Evolutionary conservation across 768 basidiomycete genomes (phyloP), one percentile per base, ranked within the genome.

Genomic region (Suillus subluteus): DNA sequence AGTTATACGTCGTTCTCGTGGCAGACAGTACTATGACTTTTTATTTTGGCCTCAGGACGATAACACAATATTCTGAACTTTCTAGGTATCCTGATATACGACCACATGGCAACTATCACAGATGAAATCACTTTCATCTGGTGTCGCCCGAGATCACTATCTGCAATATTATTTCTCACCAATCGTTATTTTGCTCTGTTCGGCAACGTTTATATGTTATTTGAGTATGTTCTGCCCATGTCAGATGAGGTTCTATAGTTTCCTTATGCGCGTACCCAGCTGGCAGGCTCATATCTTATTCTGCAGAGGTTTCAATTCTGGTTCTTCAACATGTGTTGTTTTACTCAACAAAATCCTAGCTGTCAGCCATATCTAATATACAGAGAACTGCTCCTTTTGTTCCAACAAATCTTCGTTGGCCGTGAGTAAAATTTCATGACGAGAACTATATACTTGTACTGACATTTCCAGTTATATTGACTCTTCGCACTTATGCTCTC

Each of bases 401-500:
- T 78, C 5, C 82, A 79, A 58, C 84, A 87, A 71, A 76, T 84
- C 15, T 67, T 83, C 3, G 82, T 87, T 16, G 79, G 82, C 68
- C 66, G 86, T 87, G 65, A 65, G 85, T 74, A 26, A 26, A 18
- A 13, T 12, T 41, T 41, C 44, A 23, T 2, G 32, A 18, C 32
- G 18, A 56, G 55, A 35, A 35, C 16, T 2, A n/a, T n/a, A 13
- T 23, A 56, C 32, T 35, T 35, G 32, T 12, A 56, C 21, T 56
- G 12, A 56, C 18, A n/a, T 48, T 64, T 18, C 13, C 12, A 85
- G 83, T 79, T 65, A 79, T 83, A 37, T 76, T 86, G 38, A 80
- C 80, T 15, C 72, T 85, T 54, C 82, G 87, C 52, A 83, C 83
- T 62, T 83, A 81, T 64, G 86, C 87, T 4, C 72, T 88, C n/a